Conservation (phyloP, 345 rosid species). For the Corchorus capsularis region DNA sequence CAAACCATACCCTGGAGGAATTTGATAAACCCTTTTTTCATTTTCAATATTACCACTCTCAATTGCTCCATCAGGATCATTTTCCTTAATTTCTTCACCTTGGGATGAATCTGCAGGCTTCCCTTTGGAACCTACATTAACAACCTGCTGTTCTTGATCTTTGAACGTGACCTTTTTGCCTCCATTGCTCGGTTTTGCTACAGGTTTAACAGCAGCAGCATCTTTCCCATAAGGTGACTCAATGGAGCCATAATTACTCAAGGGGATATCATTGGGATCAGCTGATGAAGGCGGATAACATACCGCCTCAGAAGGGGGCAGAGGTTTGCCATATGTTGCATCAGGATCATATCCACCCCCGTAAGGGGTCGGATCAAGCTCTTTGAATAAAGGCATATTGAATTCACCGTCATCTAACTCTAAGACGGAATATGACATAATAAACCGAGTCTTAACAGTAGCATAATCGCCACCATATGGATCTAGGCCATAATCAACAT, state of each 20-base stretch:
- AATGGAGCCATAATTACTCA: constrained; percentile 33
- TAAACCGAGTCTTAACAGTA: constrained; percentile 35
- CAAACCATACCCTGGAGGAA: constrained; percentile 76
- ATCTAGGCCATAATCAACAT: constrained; percentile 24
- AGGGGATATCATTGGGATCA: constrained; percentile 16
- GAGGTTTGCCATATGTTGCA: constrained; percentile 67
- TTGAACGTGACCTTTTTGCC: constrained; percentile 26
- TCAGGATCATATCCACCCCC: constrained; percentile 66
- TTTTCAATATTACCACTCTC: constrained; percentile 22
- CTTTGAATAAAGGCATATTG: constrained; percentile 55
- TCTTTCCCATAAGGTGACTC: constrained; percentile 33
- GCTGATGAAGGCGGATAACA: constrained; percentile 57
- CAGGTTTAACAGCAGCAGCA: constrained; percentile 13
- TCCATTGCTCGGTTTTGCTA: constrained; percentile 31
- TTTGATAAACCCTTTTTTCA: constrained; percentile 37
- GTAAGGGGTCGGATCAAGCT: constrained; percentile 78
- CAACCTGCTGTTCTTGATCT: constrained; percentile 7
- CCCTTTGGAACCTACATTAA: neutral
- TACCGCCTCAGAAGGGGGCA: constrained; percentile 52
- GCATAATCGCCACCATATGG: constrained; percentile 24
- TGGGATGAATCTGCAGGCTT: constrained; percentile 16
- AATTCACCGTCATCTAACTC: constrained; percentile 23
- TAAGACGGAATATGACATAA: constrained; percentile 39
- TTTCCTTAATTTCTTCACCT: constrained; percentile 22
- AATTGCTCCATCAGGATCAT: constrained; percentile 6